phyloP scores from a whole-genome alignment of 257 asterid genomes.

The Linderniella brevidens region DNA sequence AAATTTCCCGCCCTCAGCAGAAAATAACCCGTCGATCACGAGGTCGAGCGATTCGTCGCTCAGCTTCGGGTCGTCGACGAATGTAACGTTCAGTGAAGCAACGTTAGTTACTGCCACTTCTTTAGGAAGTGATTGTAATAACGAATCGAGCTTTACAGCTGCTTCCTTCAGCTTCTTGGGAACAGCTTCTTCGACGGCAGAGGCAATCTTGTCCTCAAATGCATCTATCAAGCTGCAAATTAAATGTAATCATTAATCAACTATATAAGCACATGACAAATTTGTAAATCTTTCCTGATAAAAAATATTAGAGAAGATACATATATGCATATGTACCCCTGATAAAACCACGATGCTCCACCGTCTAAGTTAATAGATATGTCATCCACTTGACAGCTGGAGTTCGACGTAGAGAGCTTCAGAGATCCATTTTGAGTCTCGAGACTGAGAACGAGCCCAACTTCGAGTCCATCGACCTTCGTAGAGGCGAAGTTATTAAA shows the following conservation, averaged over 20 bases:
- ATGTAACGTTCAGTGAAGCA: conserved; percentile 53
- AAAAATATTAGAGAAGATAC: too few relatives aligned
- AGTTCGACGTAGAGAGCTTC: conserved; percentile 34
- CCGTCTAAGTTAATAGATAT: not conserved
- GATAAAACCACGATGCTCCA: not conserved
- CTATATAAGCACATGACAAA: not conserved
- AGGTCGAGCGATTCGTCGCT: conserved; percentile 44
- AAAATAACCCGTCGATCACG: conserved; percentile 53
- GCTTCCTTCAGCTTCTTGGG: conserved; percentile 47
- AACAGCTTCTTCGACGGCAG: conserved; percentile 67
- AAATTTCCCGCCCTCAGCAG: conserved; percentile 19
- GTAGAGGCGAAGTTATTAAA: not conserved
- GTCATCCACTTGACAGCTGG: not conserved
- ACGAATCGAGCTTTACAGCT: conserved; percentile 32
- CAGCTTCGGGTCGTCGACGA: conserved; percentile 50
- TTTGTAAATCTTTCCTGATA: too few relatives aligned
- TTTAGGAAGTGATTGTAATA: conserved; percentile 64
- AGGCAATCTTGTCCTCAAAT: conserved; percentile 39
- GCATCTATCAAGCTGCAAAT: conserved; percentile 60
- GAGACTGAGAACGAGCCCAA: conserved; percentile 52
- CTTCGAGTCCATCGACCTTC: conserved; percentile 77
- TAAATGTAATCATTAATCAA: not conserved
- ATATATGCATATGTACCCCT: too few relatives aligned
- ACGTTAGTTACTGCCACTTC: conserved; percentile 44
- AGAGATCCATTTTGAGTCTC: conserved; percentile 56